Evolutionary conservation across 352 stramenopile species (phyloP).

Genomic region (Blastocystis sp.): DNA sequence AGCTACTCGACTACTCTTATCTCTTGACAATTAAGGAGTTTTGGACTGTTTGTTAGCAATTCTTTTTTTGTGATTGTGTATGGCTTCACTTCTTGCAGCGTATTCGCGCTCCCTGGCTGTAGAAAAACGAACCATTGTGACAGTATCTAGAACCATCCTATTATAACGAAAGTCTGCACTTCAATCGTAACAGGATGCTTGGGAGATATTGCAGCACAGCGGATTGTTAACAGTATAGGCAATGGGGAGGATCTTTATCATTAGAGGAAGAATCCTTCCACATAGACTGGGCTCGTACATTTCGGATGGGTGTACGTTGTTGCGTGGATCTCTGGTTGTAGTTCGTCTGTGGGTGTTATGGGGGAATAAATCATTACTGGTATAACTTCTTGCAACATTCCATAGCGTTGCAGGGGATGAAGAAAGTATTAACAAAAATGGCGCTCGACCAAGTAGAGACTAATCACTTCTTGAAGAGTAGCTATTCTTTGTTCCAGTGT

Average conservation of each 20-base stretch:
- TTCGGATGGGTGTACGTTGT: constrained; percentile 30
- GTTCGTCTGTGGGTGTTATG: constrained; percentile 54
- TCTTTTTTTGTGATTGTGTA: not conserved
- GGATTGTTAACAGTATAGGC: not conserved
- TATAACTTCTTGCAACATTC: constrained; percentile 28
- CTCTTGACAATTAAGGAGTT: not conserved
- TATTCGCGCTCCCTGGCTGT: constrained; percentile 23
- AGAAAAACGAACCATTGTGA: not conserved
- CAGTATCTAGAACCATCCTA: not conserved
- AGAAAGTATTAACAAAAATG: constrained; percentile 55
- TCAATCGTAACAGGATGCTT: constrained; percentile 4
- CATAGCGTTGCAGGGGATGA: constrained; percentile 13
- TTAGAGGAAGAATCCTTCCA: constrained; percentile 39
- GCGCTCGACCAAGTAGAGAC: constrained; percentile 7
- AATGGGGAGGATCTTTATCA: not conserved
- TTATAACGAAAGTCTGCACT: constrained; percentile 43
- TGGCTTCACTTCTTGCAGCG: not conserved
- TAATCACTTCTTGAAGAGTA: not conserved
- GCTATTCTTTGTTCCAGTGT: constrained; percentile 31
- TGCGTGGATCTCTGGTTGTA: not conserved
- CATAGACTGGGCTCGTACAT: constrained; percentile 15
- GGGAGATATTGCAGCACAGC: constrained; percentile 51
- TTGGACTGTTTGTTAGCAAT: not conserved
- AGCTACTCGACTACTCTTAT: not conserved
- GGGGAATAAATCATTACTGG: constrained; percentile 52